These are phyloP conservation scores for Myxozyma geophila DNA, from an alignment of 805 yeast species.

Conservation along the genomic window DNA sequence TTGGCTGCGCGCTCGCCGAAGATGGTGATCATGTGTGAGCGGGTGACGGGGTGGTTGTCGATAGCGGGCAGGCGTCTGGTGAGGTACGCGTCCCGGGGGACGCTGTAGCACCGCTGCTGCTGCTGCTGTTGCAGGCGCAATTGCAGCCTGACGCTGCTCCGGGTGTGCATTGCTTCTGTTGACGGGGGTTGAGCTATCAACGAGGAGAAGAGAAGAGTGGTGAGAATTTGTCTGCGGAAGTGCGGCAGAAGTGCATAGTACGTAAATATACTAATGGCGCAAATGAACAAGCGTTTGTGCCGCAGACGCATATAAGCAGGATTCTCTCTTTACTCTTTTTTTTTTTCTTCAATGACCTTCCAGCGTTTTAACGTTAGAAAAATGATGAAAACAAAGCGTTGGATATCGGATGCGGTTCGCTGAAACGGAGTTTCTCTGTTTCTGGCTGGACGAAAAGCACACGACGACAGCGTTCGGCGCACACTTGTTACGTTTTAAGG, in stretches of 20 bases:
- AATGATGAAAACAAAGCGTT: slow-evolving; percentile 37
- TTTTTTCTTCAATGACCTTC: slow-evolving; percentile 35
- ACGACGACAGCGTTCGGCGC: slow-evolving; percentile 38
- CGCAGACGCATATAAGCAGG: neutral
- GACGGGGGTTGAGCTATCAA: too few relatives aligned
- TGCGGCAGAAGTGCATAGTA: neutral
- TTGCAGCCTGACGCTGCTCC: neutral
- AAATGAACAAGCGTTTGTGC: too few relatives aligned
- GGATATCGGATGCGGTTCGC: slow-evolving; percentile 30
- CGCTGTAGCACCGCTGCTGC: neutral
- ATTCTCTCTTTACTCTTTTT: slow-evolving; percentile 1
- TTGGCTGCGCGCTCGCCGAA: slow-evolving; percentile 36
- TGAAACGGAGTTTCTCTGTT: neutral
- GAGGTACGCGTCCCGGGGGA: slow-evolving; percentile 18
- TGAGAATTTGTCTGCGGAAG: neutral
- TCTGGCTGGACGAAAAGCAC: slow-evolving; percentile 14
- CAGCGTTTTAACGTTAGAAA: slow-evolving; percentile 37
- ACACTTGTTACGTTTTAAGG: slow-evolving; percentile 36
- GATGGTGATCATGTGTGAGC: slow-evolving; percentile 33
- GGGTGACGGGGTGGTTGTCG: slow-evolving; percentile 20
- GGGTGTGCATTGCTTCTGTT: too few relatives aligned
- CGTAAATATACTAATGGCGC: too few relatives aligned
- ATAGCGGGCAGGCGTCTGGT: neutral
- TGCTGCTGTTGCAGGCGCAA: neutral
- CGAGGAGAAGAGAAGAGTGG: too few relatives aligned